Evolutionary conservation across 495 filamentous ascomycete genomes (phyloP), one percentile per base, ranked within the genome.

Genomic region (Annulohypoxylon maeteangense): DNA sequence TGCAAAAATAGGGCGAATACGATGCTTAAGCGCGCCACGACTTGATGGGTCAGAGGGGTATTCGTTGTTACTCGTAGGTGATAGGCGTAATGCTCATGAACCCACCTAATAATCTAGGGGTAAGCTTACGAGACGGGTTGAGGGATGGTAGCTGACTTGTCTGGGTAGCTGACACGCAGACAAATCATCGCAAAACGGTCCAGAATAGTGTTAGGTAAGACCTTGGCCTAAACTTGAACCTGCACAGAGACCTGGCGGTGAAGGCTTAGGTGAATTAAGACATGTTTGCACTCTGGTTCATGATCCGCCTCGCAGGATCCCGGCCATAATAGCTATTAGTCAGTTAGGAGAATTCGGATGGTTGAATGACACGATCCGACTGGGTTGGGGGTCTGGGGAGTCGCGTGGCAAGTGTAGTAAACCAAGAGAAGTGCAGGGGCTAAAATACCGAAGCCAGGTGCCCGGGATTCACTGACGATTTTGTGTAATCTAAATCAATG

Each of bases 381-480:
- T 54, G 50, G 27, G 27, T 10, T 18, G 34, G 50, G 16, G 50
- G 29, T 54, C 50, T 54, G 29, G 27, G 27, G 50, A 54, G 50
- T 54, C 50, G 50, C 50, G 50, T 34, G 50, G 50, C 50, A 54
- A 29, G 29, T 29, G 50, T 20, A 20, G 50, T 16, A 34, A 18
- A 14, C n/a, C n/a, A 11, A 32, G 16, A 54, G 6, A 20, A n/a
- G 27, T 0, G 50, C 27, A 25, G 27, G 27, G 50, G 27, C 16
- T 10, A 54, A 11, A 32, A 54, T n/a, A 16, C 50, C 27, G 50
- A 32, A 54, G 50, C 29, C 29, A 34, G 50, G 50, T 34, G 14
- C 50, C 27, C 50, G 29, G 29, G 7, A 18, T 34, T 23, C 14
- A 54, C n/a, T 34, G 20, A 54, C 50, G 27, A 29, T 54, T 54